These are phyloP conservation scores for Nicotiana noctiflora DNA, from an alignment of 257 asterid genomes.

Conservation along the genomic window DNA sequence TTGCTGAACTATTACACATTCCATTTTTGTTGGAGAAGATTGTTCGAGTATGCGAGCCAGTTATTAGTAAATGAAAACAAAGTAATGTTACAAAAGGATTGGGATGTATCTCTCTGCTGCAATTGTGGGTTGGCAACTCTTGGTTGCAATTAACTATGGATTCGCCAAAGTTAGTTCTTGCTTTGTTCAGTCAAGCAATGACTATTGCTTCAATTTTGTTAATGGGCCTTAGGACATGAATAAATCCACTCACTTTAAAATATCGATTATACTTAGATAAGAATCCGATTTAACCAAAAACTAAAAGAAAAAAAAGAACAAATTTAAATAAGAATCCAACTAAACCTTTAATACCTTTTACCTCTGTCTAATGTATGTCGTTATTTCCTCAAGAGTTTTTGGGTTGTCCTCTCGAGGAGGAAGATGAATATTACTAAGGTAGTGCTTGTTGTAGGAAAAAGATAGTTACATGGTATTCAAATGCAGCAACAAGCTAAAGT, in stretches of 20 bases:
- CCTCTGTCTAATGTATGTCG: neutral
- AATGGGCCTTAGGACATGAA: neutral
- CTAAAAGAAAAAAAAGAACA: neutral
- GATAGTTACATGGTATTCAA: neutral
- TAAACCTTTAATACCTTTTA: neutral
- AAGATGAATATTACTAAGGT: neutral
- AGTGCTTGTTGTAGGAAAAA: slow-evolving; percentile 4
- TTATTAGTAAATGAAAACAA: neutral
- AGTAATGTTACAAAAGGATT: neutral
- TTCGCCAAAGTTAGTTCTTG: neutral
- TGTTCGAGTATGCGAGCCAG: neutral
- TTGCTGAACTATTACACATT: neutral
- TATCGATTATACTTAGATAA: neutral
- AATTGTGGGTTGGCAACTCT: neutral
- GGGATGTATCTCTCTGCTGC: slow-evolving; percentile 4
- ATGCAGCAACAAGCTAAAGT: slow-evolving; percentile 2
- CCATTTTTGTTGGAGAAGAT: neutral
- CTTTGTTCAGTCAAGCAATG: neutral
- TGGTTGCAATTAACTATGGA: slow-evolving; percentile 4
- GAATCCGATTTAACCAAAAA: neutral
- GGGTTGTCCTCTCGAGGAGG: neutral
- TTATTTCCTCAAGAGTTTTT: neutral
- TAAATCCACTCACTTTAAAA: neutral
- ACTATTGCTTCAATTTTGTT: neutral
- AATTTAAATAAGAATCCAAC: neutral